Conservation (phyloP, 495 filamentous ascomycete genomes). For the Corynascus novoguineensis region DNA sequence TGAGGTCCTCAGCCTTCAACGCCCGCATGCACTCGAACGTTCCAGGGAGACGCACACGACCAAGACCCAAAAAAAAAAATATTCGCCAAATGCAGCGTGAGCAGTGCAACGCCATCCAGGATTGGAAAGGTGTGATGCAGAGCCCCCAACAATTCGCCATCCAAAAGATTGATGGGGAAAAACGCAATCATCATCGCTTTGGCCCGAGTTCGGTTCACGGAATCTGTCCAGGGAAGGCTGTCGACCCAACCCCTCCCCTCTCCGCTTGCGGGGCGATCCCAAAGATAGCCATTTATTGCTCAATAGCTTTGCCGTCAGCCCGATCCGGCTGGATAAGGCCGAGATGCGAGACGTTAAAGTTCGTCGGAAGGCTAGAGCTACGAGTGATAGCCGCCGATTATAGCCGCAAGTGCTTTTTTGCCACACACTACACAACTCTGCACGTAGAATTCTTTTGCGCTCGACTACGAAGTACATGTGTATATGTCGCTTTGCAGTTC, state of each 20-base stretch:
- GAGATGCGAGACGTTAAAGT: too few relatives aligned
- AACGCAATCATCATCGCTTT: too few relatives aligned
- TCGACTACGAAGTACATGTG: not conserved
- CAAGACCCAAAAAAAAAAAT: not conserved
- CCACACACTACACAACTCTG: too few relatives aligned
- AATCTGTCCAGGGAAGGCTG: not conserved
- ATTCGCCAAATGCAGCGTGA: not conserved
- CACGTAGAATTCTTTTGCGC: too few relatives aligned
- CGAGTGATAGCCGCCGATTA: too few relatives aligned
- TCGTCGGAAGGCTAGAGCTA: too few relatives aligned
- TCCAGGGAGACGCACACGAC: too few relatives aligned
- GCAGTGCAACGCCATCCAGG: not conserved
- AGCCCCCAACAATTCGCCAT: slow-evolving; percentile 5
- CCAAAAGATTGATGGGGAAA: not conserved
- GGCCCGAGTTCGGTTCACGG: not conserved
- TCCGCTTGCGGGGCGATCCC: not conserved
- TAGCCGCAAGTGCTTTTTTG: too few relatives aligned
- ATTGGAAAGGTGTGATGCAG: slow-evolving; percentile 1
- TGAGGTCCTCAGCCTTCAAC: not conserved
- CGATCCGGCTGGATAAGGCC: too few relatives aligned
- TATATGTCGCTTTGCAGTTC: not conserved
- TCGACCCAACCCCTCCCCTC: too few relatives aligned
- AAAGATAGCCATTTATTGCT: not conserved
- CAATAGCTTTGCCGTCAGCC: too few relatives aligned
- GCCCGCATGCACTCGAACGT: not conserved